Percentiles rank a stretch among this genome's conserved stretches.
phyloP scores from a whole-genome alignment of 108 stramenopile genomes.

The Ochromonas danica region DNA sequence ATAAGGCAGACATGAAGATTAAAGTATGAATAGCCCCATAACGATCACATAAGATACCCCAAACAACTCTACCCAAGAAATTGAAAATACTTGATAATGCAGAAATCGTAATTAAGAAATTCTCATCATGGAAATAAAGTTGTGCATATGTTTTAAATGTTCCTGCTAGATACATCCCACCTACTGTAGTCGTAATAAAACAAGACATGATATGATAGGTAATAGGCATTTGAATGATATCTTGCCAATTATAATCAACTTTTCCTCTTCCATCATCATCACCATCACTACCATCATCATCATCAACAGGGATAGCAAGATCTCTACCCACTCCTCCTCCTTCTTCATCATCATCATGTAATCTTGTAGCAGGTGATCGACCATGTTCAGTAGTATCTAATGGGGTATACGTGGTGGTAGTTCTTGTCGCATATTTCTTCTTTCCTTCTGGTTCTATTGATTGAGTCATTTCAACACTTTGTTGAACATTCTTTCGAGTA shows the following conservation, averaged over 20 bases:
- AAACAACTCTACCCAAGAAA: background rate
- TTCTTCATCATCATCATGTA: too few relatives aligned
- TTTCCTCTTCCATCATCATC: background rate
- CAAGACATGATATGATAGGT: background rate
- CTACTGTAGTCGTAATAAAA: background rate
- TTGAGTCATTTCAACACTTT: background rate
- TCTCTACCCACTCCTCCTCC: too few relatives aligned
- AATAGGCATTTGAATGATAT: background rate
- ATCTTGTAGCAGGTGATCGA: background rate
- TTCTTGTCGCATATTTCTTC: too few relatives aligned
- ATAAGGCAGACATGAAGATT: background rate
- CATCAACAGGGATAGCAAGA: too few relatives aligned
- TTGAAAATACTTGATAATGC: slow-evolving; percentile 10
- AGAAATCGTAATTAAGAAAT: background rate
- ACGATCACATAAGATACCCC: background rate
- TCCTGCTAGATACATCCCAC: slow-evolving; percentile 31
- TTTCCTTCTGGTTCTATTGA: too few relatives aligned
- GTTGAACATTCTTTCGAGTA: background rate
- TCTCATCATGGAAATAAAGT: background rate
- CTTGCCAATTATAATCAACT: background rate
- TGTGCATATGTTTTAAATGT: slow-evolving; percentile 12
- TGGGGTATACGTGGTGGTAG: too few relatives aligned
- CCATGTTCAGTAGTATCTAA: background rate
- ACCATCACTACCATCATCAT: background rate
- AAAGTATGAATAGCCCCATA: background rate